phyloP scores from a whole-genome alignment of 352 stramenopile genomes.

The Phytophthora kernoviae region DNA sequence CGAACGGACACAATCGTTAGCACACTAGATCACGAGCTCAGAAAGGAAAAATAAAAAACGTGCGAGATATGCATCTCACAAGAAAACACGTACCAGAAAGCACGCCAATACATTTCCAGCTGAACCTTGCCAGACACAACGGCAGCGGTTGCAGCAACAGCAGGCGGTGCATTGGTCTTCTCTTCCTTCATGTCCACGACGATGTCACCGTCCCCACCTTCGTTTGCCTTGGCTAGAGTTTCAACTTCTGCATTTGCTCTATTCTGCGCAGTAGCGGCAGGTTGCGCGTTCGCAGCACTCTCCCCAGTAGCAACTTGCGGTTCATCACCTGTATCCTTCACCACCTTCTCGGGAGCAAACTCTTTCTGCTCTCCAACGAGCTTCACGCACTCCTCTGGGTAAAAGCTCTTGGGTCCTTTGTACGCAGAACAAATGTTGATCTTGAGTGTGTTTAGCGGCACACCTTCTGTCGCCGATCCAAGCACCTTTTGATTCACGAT shows the following conservation, averaged over 20 bases:
- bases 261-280: conserved; percentile 4
- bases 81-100: conserved; percentile 66
- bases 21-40: not conserved
- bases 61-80: not conserved
- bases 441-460: conserved; percentile 67
- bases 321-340: conserved; percentile 16
- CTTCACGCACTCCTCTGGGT: conserved; percentile 58
- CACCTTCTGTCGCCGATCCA: conserved; percentile 56
- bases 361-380: conserved; percentile 62
- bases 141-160: conserved; percentile 5
- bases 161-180: conserved; percentile 18
- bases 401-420: conserved; percentile 66
- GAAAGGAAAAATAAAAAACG: not conserved
- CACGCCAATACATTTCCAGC: conserved; percentile 81
- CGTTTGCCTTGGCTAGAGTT: conserved; percentile 12
- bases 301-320: conserved; percentile 20
- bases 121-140: conserved; percentile 49
- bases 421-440: conserved; percentile 66
- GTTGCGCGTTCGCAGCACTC: conserved; percentile 2
- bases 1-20: conserved; percentile 1
- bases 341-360: conserved; percentile 45
- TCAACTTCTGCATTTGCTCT: conserved; percentile 9
- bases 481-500: conserved; percentile 65
- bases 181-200: conserved; percentile 47
- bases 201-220: conserved; percentile 32